phyloP scores from a whole-genome alignment of 140 eudicot genomes.

The Anethum foeniculum region DNA sequence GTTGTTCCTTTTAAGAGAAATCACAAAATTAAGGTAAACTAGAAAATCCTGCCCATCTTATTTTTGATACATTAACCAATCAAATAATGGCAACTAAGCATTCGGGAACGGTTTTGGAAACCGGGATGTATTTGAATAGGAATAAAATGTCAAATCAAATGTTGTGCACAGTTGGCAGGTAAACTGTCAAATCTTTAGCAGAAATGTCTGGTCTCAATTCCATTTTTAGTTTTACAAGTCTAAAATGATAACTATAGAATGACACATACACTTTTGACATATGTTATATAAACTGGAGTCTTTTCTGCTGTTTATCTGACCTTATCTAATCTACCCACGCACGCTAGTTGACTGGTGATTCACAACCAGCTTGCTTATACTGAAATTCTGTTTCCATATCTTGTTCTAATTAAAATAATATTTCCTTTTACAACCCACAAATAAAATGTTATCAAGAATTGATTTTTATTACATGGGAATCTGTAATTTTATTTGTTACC shows the following conservation, averaged over 20 bases:
- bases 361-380: not conserved
- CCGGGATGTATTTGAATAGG: no score
- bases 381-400: not conserved
- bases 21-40: no score
- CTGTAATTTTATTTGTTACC: not conserved
- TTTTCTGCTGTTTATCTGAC: not conserved
- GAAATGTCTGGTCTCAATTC: not conserved
- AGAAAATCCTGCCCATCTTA: no score
- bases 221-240: not conserved
- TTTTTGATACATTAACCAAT: no score
- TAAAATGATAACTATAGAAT: not conserved
- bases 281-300: not conserved
- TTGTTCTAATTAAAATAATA: not conserved
- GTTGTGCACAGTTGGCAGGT: not conserved
- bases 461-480: conserved; percentile 4
- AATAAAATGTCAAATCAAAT: conserved; percentile 6
- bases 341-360: conserved; percentile 10
- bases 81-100: no score
- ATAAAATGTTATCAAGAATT: not conserved
- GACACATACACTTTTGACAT: no score
- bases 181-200: conserved; percentile 3
- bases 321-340: not conserved
- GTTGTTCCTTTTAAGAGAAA: no score
- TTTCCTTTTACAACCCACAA: not conserved
- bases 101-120: no score